Evolutionary conservation across 2,329 filamentous ascomycete species (phyloP).

Genomic region (Colletotrichum sp.): DNA sequence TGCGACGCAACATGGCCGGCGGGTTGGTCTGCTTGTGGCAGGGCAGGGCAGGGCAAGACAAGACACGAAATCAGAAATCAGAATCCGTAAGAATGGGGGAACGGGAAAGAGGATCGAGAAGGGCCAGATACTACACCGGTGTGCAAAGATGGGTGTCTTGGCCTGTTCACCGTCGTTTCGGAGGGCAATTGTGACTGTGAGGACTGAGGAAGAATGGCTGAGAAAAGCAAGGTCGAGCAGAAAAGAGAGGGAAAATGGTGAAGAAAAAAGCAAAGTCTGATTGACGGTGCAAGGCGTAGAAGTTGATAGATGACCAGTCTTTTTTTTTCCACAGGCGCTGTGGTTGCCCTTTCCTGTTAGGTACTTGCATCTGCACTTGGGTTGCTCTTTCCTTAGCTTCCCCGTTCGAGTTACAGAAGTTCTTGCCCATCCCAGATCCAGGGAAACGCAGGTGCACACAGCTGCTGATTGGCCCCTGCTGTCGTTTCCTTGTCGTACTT

Average conservation of each 20-base stretch:
- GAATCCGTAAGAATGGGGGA: background rate
- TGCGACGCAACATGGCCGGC: background rate
- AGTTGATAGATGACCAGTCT: conserved; percentile 12
- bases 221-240: background rate
- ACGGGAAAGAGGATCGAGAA: background rate
- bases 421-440: background rate
- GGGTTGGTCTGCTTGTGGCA: background rate
- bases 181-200: background rate
- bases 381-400: background rate
- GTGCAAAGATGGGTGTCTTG: conserved; percentile 2
- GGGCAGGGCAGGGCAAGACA: background rate
- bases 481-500: background rate
- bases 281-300: background rate
- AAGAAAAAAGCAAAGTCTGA: conserved; percentile 4
- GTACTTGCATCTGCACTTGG: background rate
- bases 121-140: background rate
- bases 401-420: background rate
- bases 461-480: background rate
- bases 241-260: background rate
- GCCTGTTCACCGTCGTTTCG: conserved; percentile 14
- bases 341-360: background rate
- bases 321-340: background rate
- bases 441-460: background rate
- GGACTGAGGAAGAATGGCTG: background rate
- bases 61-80: background rate